A percentile compares a stretch with the other conserved stretches of the same genome.
Evolutionary conservation across 169 alveolate species (phyloP).

Genomic region (Babesia ovis): DNA sequence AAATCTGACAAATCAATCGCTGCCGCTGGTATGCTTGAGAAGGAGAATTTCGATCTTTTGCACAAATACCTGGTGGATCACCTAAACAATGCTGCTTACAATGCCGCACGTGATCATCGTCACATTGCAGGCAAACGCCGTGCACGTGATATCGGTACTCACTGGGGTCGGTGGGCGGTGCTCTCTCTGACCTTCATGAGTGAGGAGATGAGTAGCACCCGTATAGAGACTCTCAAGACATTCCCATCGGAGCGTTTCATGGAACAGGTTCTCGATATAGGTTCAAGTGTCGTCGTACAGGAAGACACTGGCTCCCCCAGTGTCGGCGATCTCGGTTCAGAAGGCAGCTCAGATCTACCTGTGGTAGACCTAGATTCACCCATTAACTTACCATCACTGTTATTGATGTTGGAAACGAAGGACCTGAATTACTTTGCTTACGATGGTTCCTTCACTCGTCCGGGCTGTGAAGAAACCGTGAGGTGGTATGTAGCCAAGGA

Average conservation of each 20-base stretch:
- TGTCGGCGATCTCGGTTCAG: constrained; percentile 45
- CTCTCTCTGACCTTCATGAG: constrained; percentile 83
- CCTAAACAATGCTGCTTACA: constrained; percentile 52
- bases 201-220: constrained; percentile 79
- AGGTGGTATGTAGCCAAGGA: constrained; percentile 84
- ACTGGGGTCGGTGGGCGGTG: constrained; percentile 80
- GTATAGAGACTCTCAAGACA: constrained; percentile 69
- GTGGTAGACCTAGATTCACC: constrained; percentile 71
- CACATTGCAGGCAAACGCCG: constrained; percentile 50
- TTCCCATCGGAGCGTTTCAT: constrained; percentile 83
- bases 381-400: constrained; percentile 75
- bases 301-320: constrained; percentile 32
- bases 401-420: constrained; percentile 83
- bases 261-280: constrained; percentile 73
- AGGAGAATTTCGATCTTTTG: constrained; percentile 55
- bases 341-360: constrained; percentile 41
- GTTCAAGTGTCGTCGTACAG: constrained; percentile 43
- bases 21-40: constrained; percentile 30
- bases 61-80: constrained; percentile 56
- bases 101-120: constrained; percentile 30
- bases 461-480: constrained; percentile 81
- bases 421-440: constrained; percentile 78
- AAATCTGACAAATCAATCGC: constrained; percentile 20
- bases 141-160: constrained; percentile 53
- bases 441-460: constrained; percentile 81